Percentiles rank a stretch among this genome's conserved stretches.
These are phyloP conservation scores for Cryptosporidium canis DNA, from an alignment of 169 alveolate genomes.

Conservation along the genomic window DNA sequence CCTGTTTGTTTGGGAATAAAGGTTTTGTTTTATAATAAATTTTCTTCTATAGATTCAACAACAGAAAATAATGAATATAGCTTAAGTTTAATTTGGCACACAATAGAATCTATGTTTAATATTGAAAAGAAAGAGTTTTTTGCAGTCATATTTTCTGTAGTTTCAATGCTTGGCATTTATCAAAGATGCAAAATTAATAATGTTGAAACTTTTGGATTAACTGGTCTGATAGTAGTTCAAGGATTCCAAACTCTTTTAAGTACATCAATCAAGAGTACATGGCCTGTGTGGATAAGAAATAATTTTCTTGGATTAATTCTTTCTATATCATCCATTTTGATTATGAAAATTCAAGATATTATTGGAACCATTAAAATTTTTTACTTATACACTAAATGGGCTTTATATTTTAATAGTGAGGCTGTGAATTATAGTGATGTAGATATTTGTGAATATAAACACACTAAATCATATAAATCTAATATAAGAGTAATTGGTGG, in stretches of 20 bases:
- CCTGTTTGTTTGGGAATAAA: constrained; percentile 19
- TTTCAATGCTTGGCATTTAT: constrained; percentile 64
- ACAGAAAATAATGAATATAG: not conserved
- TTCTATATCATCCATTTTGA: not conserved
- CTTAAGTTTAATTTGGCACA: not conserved
- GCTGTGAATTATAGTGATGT: not conserved
- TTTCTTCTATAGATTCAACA: not conserved
- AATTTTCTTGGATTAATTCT: not conserved
- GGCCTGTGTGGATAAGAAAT: not conserved
- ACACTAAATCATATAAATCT: constrained; percentile 27
- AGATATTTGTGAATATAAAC: constrained; percentile 1
- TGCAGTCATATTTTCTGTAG: constrained; percentile 10
- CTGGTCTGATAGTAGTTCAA: constrained; percentile 31
- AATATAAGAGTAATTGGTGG: constrained; percentile 60
- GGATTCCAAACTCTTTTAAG: constrained; percentile 55
- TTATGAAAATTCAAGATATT: constrained; percentile 42
- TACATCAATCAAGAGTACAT: constrained; percentile 1
- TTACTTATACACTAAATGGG: constrained; percentile 40
- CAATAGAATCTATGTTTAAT: not conserved
- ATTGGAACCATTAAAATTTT: constrained; percentile 18
- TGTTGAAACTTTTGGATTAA: constrained; percentile 35
- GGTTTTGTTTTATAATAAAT: not conserved
- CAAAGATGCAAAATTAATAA: constrained; percentile 56
- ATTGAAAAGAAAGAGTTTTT: constrained; percentile 4
- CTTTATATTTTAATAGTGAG: constrained; percentile 6